Evolutionary conservation across 202 grass and related monocot species (phyloP).

Genomic region (Hordeum pubiflorum): DNA sequence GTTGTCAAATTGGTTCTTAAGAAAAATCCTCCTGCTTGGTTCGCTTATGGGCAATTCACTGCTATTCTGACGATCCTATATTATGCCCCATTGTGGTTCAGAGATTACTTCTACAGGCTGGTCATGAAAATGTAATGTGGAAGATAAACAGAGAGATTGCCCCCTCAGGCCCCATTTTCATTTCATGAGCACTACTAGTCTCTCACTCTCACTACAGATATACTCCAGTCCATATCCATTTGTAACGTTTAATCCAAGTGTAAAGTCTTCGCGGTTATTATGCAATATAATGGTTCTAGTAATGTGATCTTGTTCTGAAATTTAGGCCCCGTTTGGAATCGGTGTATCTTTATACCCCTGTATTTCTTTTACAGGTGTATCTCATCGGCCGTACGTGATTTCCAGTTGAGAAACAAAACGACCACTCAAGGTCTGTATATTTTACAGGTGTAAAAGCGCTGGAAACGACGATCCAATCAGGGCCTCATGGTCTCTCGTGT

Average conservation of each 20-base stretch:
- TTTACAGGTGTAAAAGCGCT: no score
- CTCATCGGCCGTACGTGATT: no score
- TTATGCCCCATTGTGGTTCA: slow-evolving; percentile 56
- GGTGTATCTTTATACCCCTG: no score
- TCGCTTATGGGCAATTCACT: slow-evolving; percentile 62
- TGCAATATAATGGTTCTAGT: background rate
- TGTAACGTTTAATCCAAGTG: background rate
- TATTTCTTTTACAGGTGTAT: no score
- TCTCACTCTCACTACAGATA: background rate
- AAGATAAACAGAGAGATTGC: background rate
- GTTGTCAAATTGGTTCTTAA: slow-evolving; percentile 50
- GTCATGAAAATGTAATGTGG: slow-evolving; percentile 47
- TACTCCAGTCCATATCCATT: background rate
- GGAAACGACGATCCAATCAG: no score
- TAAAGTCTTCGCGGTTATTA: background rate
- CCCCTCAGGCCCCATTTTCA: background rate
- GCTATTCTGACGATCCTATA: slow-evolving; percentile 52
- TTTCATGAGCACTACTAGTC: background rate
- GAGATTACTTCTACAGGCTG: slow-evolving; percentile 63
- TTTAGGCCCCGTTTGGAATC: background rate
- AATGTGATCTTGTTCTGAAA: background rate
- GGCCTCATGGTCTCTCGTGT: background rate
- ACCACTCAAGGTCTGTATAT: no score
- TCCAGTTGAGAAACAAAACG: no score
- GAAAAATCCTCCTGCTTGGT: slow-evolving; percentile 64